A percentile compares a stretch with the other conserved stretches of the same genome.
phyloP scores from a whole-genome alignment of 768 basidiomycete genomes.

The Pulveroboletus sp. region DNA sequence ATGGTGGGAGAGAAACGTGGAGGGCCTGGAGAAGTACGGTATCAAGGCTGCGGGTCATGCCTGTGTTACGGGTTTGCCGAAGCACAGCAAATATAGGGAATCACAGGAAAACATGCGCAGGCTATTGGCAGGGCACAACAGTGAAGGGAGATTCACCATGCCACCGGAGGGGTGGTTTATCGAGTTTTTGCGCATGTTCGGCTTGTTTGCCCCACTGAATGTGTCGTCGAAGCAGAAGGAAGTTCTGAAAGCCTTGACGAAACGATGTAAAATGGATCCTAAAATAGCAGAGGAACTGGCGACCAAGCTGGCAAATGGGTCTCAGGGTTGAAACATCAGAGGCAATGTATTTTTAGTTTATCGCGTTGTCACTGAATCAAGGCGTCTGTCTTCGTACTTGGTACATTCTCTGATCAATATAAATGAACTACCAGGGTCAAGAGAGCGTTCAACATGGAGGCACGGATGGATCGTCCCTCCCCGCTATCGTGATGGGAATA shows the following conservation, averaged over 20 bases:
- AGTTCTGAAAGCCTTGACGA: constrained; percentile 23
- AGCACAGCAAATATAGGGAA: constrained; percentile 26
- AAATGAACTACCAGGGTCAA: no score
- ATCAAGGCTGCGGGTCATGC: constrained; percentile 31
- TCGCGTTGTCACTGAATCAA: no score
- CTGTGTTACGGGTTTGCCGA: constrained; percentile 34
- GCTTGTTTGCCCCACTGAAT: constrained; percentile 22
- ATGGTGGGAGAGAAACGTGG: constrained; percentile 33
- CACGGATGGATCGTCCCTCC: no score
- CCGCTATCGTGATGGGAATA: no score
- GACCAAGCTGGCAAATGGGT: constrained; percentile 8
- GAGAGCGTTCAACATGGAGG: no score
- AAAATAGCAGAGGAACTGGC: constrained; percentile 22
- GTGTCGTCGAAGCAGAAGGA: constrained; percentile 22
- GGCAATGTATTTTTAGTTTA: no score
- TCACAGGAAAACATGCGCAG: constrained; percentile 17
- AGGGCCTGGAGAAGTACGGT: constrained; percentile 21
- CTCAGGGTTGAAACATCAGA: neutral
- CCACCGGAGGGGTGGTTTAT: constrained; percentile 24
- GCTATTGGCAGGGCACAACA: constrained; percentile 13
- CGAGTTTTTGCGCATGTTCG: constrained; percentile 25
- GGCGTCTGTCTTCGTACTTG: no score
- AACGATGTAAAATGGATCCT: constrained; percentile 26
- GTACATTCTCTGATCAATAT: no score
- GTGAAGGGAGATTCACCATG: constrained; percentile 23